Evolutionary conservation across 148 eudicot genomes (phyloP).

Genomic region (Simmondsia chinensis): DNA sequence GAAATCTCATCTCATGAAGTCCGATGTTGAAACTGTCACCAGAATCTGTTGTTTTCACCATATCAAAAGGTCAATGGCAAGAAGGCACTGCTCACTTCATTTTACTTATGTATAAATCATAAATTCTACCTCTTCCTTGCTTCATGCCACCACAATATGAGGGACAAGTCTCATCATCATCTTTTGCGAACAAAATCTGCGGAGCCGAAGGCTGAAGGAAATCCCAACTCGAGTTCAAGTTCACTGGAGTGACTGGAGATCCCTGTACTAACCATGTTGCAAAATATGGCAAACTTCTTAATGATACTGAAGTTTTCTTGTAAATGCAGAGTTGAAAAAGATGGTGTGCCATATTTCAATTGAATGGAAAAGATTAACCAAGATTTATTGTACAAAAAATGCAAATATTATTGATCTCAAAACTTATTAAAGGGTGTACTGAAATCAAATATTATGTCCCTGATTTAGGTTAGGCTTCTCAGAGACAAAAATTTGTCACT

Average conservation of each 20-base stretch:
- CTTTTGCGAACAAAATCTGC: slow-evolving; percentile 43
- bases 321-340: too few species aligned
- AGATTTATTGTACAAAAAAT: too few species aligned
- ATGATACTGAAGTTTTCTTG: background rate
- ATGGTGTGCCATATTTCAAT: too few species aligned
- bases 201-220: slow-evolving; percentile 47
- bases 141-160: too few species aligned
- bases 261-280: slow-evolving; percentile 38
- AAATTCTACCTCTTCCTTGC: slow-evolving; percentile 29
- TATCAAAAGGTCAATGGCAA: slow-evolving; percentile 4
- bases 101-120: background rate
- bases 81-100: too few species aligned
- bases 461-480: too few species aligned
- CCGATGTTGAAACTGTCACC: slow-evolving; percentile 31
- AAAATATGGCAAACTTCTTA: slow-evolving; percentile 3
- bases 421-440: too few species aligned
- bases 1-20: slow-evolving; percentile 64
- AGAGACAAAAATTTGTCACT: too few species aligned
- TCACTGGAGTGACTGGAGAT: slow-evolving; percentile 53
- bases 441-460: too few species aligned
- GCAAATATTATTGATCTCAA: too few species aligned
- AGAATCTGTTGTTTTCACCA: slow-evolving; percentile 22
- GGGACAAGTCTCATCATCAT: slow-evolving; percentile 36
- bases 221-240: slow-evolving; percentile 45
- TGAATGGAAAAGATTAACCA: too few species aligned